These are phyloP conservation scores for Tilletia horrida DNA, from an alignment of 1,284 basidiomycete genomes.

Conservation along the genomic window DNA sequence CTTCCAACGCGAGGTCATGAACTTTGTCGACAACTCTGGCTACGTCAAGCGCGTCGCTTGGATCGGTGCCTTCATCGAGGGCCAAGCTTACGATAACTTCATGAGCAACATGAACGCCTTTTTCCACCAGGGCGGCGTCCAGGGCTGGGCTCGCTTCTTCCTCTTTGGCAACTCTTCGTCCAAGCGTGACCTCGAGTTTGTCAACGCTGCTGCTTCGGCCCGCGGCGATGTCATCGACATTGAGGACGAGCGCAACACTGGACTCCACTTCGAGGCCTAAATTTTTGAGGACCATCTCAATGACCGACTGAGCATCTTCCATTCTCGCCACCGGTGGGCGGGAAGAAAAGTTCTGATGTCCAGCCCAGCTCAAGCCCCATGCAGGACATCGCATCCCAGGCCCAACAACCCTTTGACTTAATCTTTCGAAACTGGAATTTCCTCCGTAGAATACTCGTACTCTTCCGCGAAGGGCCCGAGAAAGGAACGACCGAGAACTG, in stretches of 20 bases:
- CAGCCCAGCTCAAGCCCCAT: background rate
- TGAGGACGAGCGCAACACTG: constrained; percentile 2
- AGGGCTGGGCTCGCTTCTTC: constrained; percentile 17
- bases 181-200: constrained; percentile 4
- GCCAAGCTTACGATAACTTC: constrained; percentile 43
- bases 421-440: background rate
- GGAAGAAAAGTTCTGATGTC: background rate
- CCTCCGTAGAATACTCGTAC: background rate
- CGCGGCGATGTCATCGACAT: background rate
- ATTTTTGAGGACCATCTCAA: too few relatives aligned
- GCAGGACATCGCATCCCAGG: background rate
- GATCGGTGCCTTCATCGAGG: constrained; percentile 44
- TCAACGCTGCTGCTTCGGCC: background rate
- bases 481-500: background rate
- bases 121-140: constrained; percentile 27
- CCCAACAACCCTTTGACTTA: background rate
- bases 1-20: constrained; percentile 36
- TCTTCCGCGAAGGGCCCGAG: background rate
- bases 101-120: constrained; percentile 41
- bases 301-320: background rate
- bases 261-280: constrained; percentile 1
- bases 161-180: constrained; percentile 1
- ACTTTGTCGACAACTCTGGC: constrained; percentile 33
- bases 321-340: constrained; percentile 4
- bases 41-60: constrained; percentile 47